These are phyloP conservation scores for Pythium monospermum DNA, from an alignment of 352 stramenopile genomes.

Conservation along the genomic window DNA sequence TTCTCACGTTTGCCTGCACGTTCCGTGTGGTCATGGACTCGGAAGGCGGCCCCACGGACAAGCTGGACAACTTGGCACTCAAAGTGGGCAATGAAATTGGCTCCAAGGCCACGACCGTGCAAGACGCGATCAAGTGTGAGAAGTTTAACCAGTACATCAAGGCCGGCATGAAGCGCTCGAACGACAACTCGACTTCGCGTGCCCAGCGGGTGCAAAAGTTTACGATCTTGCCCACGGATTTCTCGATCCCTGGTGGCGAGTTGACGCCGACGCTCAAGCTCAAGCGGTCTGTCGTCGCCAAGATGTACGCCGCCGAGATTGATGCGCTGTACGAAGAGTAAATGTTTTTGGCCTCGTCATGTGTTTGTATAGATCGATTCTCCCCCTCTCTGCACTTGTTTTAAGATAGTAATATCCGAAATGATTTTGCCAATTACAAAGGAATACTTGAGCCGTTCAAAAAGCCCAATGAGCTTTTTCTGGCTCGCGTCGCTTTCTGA, in stretches of 20 bases:
- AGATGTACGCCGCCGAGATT: slow-evolving; percentile 87
- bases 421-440: slow-evolving; percentile 76
- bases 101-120: slow-evolving; percentile 63
- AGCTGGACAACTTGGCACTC: slow-evolving; percentile 71
- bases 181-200: slow-evolving; percentile 42
- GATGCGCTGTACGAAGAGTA: slow-evolving; percentile 74
- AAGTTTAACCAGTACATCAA: slow-evolving; percentile 80
- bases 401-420: slow-evolving; percentile 5
- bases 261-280: slow-evolving; percentile 94
- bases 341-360: no score
- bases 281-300: slow-evolving; percentile 82
- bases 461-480: slow-evolving; percentile 58
- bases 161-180: slow-evolving; percentile 56
- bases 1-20: slow-evolving; percentile 84
- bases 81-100: slow-evolving; percentile 55
- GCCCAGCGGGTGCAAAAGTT: slow-evolving; percentile 79
- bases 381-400: neutral
- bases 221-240: slow-evolving; percentile 67
- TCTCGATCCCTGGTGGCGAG: slow-evolving; percentile 84
- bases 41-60: slow-evolving; percentile 51
- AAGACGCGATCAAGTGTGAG: slow-evolving; percentile 58
- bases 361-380: no score
- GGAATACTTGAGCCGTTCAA: slow-evolving; percentile 78
- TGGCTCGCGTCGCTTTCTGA: slow-evolving; percentile 53
- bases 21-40: slow-evolving; percentile 62